phyloP scores from a whole-genome alignment of 306 rosid genomes.

The Castanea crenata region DNA sequence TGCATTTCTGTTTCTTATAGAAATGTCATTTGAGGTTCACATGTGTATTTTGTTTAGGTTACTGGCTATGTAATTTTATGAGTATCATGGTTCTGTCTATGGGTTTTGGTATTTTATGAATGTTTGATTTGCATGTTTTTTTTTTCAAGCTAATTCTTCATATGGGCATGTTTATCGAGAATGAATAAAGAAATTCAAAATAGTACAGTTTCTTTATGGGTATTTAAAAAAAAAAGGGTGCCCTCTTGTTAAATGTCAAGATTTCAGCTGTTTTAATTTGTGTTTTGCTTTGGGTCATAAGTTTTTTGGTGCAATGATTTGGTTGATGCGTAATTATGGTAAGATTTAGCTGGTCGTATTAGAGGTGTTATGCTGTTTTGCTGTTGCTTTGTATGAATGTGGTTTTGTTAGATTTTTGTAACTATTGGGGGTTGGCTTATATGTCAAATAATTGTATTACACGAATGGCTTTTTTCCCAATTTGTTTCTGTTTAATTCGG shows the following conservation, averaged over 20 bases:
- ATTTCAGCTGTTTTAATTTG: not conserved
- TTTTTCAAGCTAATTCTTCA: not conserved
- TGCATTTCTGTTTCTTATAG: not conserved
- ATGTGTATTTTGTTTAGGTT: not conserved
- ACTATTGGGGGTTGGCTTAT: no score
- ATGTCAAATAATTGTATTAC: no score
- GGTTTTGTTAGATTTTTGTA: no score
- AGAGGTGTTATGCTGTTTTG: no score
- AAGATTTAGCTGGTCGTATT: no score
- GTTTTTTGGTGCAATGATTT: not conserved
- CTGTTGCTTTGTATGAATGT: no score
- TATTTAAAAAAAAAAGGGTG: not conserved
- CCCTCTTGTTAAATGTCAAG: not conserved
- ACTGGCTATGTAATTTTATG: not conserved
- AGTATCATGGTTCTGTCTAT: not conserved
- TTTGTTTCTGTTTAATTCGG: no score
- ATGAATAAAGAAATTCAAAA: not conserved
- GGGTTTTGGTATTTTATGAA: no score
- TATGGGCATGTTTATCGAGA: not conserved
- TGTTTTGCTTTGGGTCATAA: not conserved
- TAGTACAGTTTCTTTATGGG: not conserved
- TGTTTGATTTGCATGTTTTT: no score
- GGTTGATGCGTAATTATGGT: not conserved
- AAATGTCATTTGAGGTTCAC: not conserved
- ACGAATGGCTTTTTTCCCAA: fast-evolving